A percentile compares a stretch with the other conserved stretches of the same genome.
Conservation (phyloP, 345 rosid genomes). For the Corymbia maculata region DNA sequence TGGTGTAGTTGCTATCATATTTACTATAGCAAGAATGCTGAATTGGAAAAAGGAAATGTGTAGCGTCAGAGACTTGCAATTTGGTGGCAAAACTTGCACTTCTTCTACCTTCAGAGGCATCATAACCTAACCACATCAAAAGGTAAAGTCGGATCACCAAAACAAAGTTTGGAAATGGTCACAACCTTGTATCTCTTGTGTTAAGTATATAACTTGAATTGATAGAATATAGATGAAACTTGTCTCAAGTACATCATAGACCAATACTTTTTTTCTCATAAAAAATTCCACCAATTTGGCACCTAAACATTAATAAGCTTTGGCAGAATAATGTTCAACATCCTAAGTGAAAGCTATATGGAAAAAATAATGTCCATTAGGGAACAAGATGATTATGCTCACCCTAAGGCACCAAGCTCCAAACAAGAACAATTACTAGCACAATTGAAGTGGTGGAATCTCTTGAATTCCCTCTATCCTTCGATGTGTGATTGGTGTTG, state of each 20-base stretch:
- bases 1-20: too few relatives aligned
- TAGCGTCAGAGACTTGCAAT: not conserved
- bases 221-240: not conserved
- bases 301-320: not conserved
- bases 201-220: not conserved
- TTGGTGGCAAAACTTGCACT: not conserved
- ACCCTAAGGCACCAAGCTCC: not conserved
- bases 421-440: not conserved
- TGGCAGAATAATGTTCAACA: not conserved
- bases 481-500: too few relatives aligned
- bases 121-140: not conserved
- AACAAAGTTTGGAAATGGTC: not conserved
- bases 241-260: not conserved
- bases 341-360: not conserved
- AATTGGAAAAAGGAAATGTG: too few relatives aligned
- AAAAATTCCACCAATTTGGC: not conserved
- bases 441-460: too few relatives aligned
- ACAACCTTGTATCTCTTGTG: too few relatives aligned
- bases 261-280: not conserved
- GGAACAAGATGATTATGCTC: not conserved
- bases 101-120: not conserved
- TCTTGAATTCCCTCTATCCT: too few relatives aligned
- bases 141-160: not conserved
- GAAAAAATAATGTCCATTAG: not conserved
- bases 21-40: too few relatives aligned